Percentiles rank a stretch among this genome's conserved stretches.
phyloP scores from a whole-genome alignment of 2,329 filamentous ascomycete species.

The Cytospora paraplurivora region DNA sequence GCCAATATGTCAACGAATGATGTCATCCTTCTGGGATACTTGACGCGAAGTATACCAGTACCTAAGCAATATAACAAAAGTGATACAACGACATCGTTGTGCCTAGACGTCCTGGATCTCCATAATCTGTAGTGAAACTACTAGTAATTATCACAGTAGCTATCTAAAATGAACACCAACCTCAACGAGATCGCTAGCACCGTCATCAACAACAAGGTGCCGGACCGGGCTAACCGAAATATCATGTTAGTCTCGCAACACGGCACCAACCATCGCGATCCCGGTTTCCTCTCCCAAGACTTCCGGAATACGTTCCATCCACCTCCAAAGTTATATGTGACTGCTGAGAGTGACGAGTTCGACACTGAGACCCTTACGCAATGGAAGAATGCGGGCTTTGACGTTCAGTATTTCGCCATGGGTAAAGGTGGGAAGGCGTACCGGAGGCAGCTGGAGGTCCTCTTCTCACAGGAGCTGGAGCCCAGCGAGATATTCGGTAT shows the following conservation, averaged over 20 bases:
- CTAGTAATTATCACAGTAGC: too few species aligned
- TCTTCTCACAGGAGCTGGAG: constrained; percentile 39
- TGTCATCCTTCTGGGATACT: too few species aligned
- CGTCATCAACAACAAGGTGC: constrained; percentile 12
- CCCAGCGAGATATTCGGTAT: constrained; percentile 49
- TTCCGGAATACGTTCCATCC: constrained; percentile 38
- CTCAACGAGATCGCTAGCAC: constrained; percentile 10
- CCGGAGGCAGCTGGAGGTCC: constrained; percentile 37
- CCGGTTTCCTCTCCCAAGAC: constrained; percentile 44
- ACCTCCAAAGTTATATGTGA: constrained; percentile 46
- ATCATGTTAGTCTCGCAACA: constrained; percentile 29
- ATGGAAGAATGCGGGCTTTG: constrained; percentile 48
- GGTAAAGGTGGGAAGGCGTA: constrained; percentile 41
- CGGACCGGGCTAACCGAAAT: constrained; percentile 19
- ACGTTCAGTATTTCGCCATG: constrained; percentile 47
- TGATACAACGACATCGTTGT: neutral
- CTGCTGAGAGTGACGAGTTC: constrained; percentile 46
- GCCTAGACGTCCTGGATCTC: neutral
- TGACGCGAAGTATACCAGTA: too few species aligned
- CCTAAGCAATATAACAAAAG: too few species aligned
- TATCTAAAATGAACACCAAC: constrained; percentile 3
- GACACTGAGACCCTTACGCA: constrained; percentile 41
- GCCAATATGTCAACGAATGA: neutral
- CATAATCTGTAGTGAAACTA: neutral
- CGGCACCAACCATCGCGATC: constrained; percentile 43